Percentiles rank a stretch among this genome's conserved stretches.
phyloP scores from a whole-genome alignment of 1,284 basidiomycete genomes.

The Cerioporus squamosus region DNA sequence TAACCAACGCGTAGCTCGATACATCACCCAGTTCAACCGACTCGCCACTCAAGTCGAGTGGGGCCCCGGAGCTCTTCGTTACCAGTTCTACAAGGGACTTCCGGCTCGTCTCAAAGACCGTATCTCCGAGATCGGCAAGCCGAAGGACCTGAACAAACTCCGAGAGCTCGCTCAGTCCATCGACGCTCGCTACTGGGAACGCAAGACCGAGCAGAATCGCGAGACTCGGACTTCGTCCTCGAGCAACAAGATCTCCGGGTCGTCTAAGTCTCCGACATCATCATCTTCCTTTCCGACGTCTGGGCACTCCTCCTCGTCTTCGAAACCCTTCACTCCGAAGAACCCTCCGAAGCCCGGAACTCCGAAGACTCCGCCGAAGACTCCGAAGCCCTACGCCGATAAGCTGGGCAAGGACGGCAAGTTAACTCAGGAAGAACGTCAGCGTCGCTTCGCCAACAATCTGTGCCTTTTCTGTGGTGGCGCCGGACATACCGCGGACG shows the following conservation, averaged over 20 bases:
- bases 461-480: slow-evolving; percentile 11
- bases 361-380: neutral
- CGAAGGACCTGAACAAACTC: neutral
- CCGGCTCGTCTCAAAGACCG: slow-evolving; percentile 3
- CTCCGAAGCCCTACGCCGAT: slow-evolving; percentile 3
- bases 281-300: neutral
- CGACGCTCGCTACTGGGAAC: slow-evolving; percentile 10
- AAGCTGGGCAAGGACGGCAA: slow-evolving; percentile 11
- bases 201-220: neutral
- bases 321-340: neutral
- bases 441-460: slow-evolving; percentile 6
- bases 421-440: slow-evolving; percentile 3
- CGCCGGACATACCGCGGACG: neutral
- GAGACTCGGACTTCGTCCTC: neutral
- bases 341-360: neutral
- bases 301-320: neutral
- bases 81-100: slow-evolving; percentile 10
- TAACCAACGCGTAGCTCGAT: slow-evolving; percentile 2
- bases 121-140: slow-evolving; percentile 9
- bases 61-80: neutral
- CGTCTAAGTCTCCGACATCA: neutral
- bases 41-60: slow-evolving; percentile 4
- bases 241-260: neutral
- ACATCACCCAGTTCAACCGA: slow-evolving; percentile 6
- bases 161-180: slow-evolving; percentile 3